These are phyloP conservation scores for Magnusiomyces clavatus DNA, from an alignment of 1,139 yeast genomes.

Conservation along the genomic window DNA sequence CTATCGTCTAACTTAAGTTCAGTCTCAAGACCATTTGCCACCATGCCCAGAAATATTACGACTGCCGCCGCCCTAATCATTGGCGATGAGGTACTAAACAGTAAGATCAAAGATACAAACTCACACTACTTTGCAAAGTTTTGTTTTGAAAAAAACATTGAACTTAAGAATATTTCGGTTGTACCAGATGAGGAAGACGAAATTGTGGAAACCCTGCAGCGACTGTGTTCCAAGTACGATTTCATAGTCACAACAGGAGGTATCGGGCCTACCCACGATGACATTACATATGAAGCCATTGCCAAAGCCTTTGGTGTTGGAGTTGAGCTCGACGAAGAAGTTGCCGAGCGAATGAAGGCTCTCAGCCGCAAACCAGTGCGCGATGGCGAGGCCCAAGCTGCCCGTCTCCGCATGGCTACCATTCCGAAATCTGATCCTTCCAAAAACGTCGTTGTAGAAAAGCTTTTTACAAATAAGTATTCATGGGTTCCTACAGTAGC, in stretches of 20 bases:
- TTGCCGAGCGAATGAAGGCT: conserved; percentile 52
- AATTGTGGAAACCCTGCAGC: conserved; percentile 46
- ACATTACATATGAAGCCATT: conserved; percentile 66
- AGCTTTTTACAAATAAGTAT: conserved; percentile 43
- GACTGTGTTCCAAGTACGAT: conserved; percentile 49
- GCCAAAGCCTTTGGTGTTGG: conserved; percentile 54
- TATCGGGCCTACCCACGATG: conserved; percentile 88
- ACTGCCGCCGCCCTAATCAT: conserved; percentile 49
- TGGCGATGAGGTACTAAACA: conserved; percentile 83
- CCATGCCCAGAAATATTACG: conserved; percentile 7
- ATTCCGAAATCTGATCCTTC: conserved; percentile 43
- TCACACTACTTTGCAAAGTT: conserved; percentile 61
- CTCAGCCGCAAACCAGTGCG: conserved; percentile 31
- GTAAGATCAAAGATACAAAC: conserved; percentile 78
- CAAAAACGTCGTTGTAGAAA: conserved; percentile 35
- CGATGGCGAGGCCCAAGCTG: conserved; percentile 40
- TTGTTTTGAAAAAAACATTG: conserved; percentile 60
- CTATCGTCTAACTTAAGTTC: neutral
- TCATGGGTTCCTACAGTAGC: conserved; percentile 83
- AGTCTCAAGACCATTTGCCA: conserved; percentile 1
- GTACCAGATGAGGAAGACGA: conserved; percentile 71
- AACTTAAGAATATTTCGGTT: conserved; percentile 56
- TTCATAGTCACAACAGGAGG: conserved; percentile 74
- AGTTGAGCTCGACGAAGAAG: conserved; percentile 46
- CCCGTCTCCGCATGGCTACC: conserved; percentile 73